Conservation (phyloP, 2,329 filamentous ascomycete genomes). For the Stenocarpella maydis region DNA sequence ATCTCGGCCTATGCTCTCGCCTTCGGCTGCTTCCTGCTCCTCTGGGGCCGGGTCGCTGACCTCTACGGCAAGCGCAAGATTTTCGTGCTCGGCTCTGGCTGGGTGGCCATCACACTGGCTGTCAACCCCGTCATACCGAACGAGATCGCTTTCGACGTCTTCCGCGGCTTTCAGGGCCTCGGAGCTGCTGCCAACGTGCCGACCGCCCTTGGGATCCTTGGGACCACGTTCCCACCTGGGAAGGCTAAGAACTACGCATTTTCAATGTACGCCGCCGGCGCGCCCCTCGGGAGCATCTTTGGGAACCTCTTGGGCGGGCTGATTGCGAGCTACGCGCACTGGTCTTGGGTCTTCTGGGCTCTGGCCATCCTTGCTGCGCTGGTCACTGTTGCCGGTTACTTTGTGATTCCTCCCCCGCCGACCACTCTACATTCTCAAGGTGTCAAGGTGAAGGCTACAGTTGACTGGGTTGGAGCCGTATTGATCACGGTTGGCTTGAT, state of each 20-base stretch:
- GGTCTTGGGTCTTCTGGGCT: slow-evolving; percentile 74
- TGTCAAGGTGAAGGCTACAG: slow-evolving; percentile 50
- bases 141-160: slow-evolving; percentile 73
- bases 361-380: slow-evolving; percentile 66
- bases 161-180: slow-evolving; percentile 72
- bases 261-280: slow-evolving; percentile 69
- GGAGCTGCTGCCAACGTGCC: slow-evolving; percentile 75
- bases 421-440: slow-evolving; percentile 42
- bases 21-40: slow-evolving; percentile 72
- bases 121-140: slow-evolving; percentile 70
- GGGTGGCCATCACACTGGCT: slow-evolving; percentile 66
- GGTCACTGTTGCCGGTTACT: slow-evolving; percentile 63
- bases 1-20: slow-evolving; percentile 71
- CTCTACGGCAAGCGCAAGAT: slow-evolving; percentile 72
- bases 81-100: slow-evolving; percentile 70
- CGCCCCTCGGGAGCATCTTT: slow-evolving; percentile 69
- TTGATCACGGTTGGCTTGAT: slow-evolving; percentile 70
- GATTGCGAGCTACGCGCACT: slow-evolving; percentile 67
- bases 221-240: slow-evolving; percentile 71
- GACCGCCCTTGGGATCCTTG: slow-evolving; percentile 75
- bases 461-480: slow-evolving; percentile 73
- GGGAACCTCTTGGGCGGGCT: slow-evolving; percentile 72
- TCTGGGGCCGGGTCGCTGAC: slow-evolving; percentile 74
- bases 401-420: slow-evolving; percentile 66
- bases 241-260: slow-evolving; percentile 77